Conservation (phyloP, 2,329 filamentous ascomycete genomes). For the Aspergillus aculeatus region DNA sequence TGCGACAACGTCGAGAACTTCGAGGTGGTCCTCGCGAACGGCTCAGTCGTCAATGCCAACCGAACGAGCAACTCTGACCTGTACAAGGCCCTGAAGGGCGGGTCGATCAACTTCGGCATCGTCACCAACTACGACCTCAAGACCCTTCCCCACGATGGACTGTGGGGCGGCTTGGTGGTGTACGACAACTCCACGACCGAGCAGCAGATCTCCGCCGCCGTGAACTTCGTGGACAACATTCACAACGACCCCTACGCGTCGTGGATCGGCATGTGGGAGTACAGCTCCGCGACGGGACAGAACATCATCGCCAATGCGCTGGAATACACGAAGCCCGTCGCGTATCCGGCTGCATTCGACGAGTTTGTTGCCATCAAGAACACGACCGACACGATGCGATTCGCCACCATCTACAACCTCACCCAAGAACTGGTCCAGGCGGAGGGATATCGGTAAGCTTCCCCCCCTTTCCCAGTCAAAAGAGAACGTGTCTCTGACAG, state of each 20-base stretch:
- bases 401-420: constrained; percentile 18
- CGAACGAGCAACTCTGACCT: constrained; percentile 48
- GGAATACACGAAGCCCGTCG: constrained; percentile 9
- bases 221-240: constrained; percentile 22
- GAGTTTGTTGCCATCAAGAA: constrained; percentile 17
- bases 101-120: constrained; percentile 57
- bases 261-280: constrained; percentile 43
- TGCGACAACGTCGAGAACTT: constrained; percentile 51
- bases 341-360: constrained; percentile 12
- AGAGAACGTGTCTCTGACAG: neutral
- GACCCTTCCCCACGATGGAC: constrained; percentile 13
- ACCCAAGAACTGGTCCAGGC: constrained; percentile 22
- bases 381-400: constrained; percentile 15
- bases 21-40: constrained; percentile 55
- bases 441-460: constrained; percentile 16
- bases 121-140: constrained; percentile 27
- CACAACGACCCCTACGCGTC: constrained; percentile 23
- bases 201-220: constrained; percentile 19
- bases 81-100: constrained; percentile 55
- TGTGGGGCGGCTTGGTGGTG: constrained; percentile 27
- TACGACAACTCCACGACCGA: constrained; percentile 16
- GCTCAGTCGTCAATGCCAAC: constrained; percentile 49
- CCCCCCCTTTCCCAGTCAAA: too few species aligned
- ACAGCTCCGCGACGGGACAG: constrained; percentile 19
- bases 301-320: constrained; percentile 8